Evolutionary conservation across 106 monocot genomes (phyloP).

Genomic region (Apostasia shenzhenica): DNA sequence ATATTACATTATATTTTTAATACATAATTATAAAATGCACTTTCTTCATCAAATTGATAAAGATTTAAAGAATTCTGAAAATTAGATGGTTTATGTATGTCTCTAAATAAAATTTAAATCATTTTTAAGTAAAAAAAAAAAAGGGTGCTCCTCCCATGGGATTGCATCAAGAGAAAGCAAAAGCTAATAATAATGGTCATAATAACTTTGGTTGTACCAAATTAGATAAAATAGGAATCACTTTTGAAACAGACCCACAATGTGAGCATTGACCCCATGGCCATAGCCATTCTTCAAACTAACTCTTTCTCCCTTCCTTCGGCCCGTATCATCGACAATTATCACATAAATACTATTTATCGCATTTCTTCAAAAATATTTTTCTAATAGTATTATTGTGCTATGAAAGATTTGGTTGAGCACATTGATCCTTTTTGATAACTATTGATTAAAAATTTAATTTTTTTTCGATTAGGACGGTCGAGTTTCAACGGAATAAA

Average conservation of each 20-base stretch:
- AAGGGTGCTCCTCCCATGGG: neutral
- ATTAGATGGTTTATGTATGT: neutral
- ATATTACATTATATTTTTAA: too few relatives aligned
- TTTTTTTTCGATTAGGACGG: too few relatives aligned
- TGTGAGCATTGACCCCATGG: too few relatives aligned
- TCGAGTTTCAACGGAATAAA: too few relatives aligned
- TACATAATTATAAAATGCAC: too few relatives aligned
- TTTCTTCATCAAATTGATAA: too few relatives aligned
- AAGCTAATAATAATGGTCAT: neutral
- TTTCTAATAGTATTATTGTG: neutral
- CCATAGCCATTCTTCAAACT: too few relatives aligned
- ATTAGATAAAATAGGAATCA: neutral
- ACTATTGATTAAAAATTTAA: too few relatives aligned
- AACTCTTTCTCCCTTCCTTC: too few relatives aligned
- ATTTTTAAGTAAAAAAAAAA: neutral
- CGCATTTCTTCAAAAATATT: neutral
- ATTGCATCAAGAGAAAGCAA: slow-evolving; percentile 3
- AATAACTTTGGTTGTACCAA: slow-evolving; percentile 7
- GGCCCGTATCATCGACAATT: neutral
- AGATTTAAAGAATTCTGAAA: too few relatives aligned
- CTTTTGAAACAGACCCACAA: slow-evolving; percentile 3
- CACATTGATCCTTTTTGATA: too few relatives aligned
- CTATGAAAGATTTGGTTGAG: neutral
- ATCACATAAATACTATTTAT: too few relatives aligned
- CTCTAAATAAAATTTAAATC: neutral